Percentiles rank a stretch among this genome's conserved stretches.
Conservation (phyloP, 129 eudicot species). For the Pulicaria dysenterica region DNA sequence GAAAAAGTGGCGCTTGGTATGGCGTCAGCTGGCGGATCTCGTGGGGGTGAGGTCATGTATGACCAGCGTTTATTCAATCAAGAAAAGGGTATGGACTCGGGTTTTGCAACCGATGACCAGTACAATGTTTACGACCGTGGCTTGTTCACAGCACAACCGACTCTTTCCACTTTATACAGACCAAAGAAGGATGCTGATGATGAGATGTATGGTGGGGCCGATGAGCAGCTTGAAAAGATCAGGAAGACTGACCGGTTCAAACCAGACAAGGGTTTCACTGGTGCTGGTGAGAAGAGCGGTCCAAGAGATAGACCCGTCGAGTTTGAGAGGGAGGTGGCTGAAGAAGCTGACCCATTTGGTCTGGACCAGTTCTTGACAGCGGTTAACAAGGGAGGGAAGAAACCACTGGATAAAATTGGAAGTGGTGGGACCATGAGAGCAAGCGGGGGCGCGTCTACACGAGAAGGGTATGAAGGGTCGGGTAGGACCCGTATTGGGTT, state of each 20-base stretch:
- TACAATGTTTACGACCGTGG: slow-evolving; percentile 79
- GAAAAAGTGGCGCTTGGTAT: slow-evolving; percentile 95
- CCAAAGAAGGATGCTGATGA: slow-evolving; percentile 80
- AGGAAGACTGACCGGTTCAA: slow-evolving; percentile 80
- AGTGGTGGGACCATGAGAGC: slow-evolving; percentile 85
- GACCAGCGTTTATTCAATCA: slow-evolving; percentile 87
- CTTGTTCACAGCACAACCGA: slow-evolving; percentile 72
- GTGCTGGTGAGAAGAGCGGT: slow-evolving; percentile 61
- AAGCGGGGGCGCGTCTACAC: slow-evolving; percentile 64
- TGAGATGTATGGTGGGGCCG: slow-evolving; percentile 85
- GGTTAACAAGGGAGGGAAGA: slow-evolving; percentile 68
- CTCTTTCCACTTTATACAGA: slow-evolving; percentile 72
- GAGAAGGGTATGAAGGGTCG: slow-evolving; percentile 69
- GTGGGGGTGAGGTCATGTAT: slow-evolving; percentile 83
- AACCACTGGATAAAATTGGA: slow-evolving; percentile 74
- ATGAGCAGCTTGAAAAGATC: slow-evolving; percentile 80
- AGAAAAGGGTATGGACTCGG: slow-evolving; percentile 93
- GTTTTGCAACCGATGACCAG: slow-evolving; percentile 77
- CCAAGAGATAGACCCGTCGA: slow-evolving; percentile 75
- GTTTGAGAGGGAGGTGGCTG: slow-evolving; percentile 63
- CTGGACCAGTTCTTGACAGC: slow-evolving; percentile 76
- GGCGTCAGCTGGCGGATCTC: slow-evolving; percentile 67
- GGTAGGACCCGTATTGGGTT: slow-evolving; percentile 64
- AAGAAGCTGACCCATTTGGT: slow-evolving; percentile 90
- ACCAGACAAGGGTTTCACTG: slow-evolving; percentile 72